These are phyloP conservation scores for Ogataea hybrid DNA, from an alignment of 1,139 yeast genomes.

Conservation along the genomic window DNA sequence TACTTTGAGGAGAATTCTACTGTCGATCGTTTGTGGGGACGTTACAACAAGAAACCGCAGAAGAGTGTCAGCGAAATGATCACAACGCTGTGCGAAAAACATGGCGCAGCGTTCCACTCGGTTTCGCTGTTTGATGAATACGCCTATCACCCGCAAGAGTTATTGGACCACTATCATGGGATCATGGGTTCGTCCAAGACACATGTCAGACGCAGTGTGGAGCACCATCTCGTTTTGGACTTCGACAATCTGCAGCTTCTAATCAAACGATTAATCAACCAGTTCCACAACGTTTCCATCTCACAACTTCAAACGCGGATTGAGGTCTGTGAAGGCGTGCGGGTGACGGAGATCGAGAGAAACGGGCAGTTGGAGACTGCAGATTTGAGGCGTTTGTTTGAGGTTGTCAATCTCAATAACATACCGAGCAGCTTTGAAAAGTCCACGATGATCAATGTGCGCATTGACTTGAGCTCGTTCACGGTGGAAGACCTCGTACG, in stretches of 20 bases:
- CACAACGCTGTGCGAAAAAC: constrained; percentile 18
- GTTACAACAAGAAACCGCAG: background rate
- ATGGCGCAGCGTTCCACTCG: constrained; percentile 21
- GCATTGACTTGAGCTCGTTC: constrained; percentile 18
- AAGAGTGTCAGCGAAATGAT: constrained; percentile 9
- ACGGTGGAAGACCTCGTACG: constrained; percentile 13
- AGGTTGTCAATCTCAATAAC: constrained; percentile 9
- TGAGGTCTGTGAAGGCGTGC: constrained; percentile 19
- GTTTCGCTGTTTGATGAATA: constrained; percentile 29
- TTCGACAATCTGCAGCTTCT: constrained; percentile 17
- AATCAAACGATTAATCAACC: constrained; percentile 12
- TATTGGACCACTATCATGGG: constrained; percentile 16
- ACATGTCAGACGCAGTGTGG: constrained; percentile 8
- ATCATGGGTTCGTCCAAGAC: constrained; percentile 5
- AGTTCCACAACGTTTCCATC: constrained; percentile 21
- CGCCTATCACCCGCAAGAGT: constrained; percentile 20
- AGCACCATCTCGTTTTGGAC: constrained; percentile 23
- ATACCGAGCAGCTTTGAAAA: constrained; percentile 20
- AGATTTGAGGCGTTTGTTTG: background rate
- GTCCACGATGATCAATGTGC: constrained; percentile 22
- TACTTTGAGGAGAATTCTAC: constrained; percentile 1
- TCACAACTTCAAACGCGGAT: constrained; percentile 18
- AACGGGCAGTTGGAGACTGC: constrained; percentile 11
- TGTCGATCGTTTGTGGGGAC: background rate
- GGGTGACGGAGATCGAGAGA: constrained; percentile 20